Percentiles rank a stretch among this genome's conserved stretches.
These are phyloP conservation scores for Fistulifera solaris DNA, from an alignment of 108 stramenopile genomes.

Conservation along the genomic window DNA sequence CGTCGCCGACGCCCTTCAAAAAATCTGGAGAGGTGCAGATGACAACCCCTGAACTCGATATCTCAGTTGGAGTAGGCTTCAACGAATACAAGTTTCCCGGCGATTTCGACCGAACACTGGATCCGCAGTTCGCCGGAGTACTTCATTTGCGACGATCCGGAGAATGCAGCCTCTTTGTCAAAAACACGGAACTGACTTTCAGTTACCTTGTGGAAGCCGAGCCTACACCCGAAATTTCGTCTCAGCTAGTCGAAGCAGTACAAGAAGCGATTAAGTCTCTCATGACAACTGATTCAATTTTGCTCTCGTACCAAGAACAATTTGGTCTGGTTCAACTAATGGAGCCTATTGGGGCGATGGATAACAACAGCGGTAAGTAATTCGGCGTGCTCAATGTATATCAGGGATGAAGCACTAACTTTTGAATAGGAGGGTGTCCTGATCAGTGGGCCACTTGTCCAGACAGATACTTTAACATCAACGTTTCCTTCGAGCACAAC, in stretches of 20 bases:
- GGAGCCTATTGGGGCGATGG: background rate
- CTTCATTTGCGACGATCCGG: constrained; percentile 3
- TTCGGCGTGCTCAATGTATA: background rate
- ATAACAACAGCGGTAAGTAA: background rate
- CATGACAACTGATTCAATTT: background rate
- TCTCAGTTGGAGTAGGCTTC: constrained; percentile 4
- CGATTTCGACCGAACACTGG: constrained; percentile 2
- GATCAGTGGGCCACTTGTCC: background rate
- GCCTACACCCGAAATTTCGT: background rate
- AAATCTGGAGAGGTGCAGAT: constrained; percentile 2
- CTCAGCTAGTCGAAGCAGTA: background rate
- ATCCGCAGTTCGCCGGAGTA: constrained; percentile 6
- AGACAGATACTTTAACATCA: background rate
- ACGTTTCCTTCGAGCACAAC: background rate
- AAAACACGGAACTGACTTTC: background rate
- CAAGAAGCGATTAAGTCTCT: background rate
- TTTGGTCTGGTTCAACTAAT: background rate
- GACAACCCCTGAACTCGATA: background rate
- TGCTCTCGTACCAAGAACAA: no score
- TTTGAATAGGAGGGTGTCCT: background rate
- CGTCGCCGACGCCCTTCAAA: constrained; percentile 1
- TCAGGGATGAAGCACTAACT: background rate
- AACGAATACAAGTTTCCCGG: constrained; percentile 1
- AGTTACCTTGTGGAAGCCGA: background rate
- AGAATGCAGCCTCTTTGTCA: background rate